Evolutionary conservation across 1,284 basidiomycete species (phyloP).

Genomic region (Trametes versicolor): DNA sequence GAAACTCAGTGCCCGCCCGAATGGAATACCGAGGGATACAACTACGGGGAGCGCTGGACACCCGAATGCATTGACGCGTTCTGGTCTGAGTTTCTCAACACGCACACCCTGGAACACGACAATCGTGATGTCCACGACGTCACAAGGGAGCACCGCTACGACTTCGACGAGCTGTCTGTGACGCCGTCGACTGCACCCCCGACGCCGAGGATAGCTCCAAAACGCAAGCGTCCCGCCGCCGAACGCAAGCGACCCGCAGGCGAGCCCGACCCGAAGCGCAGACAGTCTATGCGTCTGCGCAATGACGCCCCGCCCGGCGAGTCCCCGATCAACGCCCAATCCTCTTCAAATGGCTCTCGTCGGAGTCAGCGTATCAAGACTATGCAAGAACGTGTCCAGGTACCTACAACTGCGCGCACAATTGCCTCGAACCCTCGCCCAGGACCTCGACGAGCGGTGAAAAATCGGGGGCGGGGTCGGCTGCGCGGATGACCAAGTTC

Average conservation of each 20-base stretch:
- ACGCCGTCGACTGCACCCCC: neutral
- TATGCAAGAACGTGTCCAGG: too few species aligned
- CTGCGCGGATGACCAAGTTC: too few species aligned
- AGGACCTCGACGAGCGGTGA: too few species aligned
- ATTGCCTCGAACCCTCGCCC: too few species aligned
- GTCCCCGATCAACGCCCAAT: too few species aligned
- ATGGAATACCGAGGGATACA: neutral
- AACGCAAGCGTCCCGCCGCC: neutral
- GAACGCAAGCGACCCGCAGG: neutral
- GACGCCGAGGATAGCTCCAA: neutral
- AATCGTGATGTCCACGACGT: constrained; percentile 3
- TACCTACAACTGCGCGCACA: too few species aligned
- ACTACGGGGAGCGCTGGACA: neutral
- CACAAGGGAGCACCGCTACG: neutral
- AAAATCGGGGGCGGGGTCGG: too few species aligned
- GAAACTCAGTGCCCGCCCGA: constrained; percentile 6
- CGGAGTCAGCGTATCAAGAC: too few species aligned
- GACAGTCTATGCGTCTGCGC: neutral
- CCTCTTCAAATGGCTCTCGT: too few species aligned
- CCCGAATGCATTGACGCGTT: constrained; percentile 3
- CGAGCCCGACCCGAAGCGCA: neutral
- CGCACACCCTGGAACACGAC: constrained; percentile 9
- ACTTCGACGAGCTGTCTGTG: neutral
- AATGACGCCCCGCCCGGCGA: too few species aligned
- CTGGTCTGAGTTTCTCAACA: constrained; percentile 9